Evolutionary conservation across 176 grass and related monocot species (phyloP).

Genomic region (Aegilops umbellulata): DNA sequence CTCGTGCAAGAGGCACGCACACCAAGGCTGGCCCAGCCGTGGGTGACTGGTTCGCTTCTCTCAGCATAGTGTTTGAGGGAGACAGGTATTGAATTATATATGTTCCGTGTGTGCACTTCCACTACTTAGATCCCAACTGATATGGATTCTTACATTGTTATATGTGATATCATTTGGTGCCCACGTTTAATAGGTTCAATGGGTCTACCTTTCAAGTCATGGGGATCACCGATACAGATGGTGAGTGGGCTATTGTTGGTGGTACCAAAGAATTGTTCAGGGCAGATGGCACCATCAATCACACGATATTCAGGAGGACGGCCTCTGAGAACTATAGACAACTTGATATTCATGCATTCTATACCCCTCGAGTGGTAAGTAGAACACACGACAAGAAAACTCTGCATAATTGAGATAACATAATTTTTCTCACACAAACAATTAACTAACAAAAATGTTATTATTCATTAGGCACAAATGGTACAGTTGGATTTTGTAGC

Average conservation of each 20-base stretch:
- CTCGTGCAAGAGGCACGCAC: background rate
- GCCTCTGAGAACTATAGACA: background rate
- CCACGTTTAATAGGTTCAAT: background rate
- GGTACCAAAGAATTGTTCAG: background rate
- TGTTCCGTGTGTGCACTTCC: too few species aligned
- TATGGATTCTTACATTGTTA: too few species aligned
- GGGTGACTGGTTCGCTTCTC: background rate
- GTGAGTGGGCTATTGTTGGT: background rate
- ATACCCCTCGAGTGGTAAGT: background rate
- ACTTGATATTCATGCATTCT: background rate
- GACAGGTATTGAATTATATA: background rate
- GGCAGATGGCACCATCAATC: background rate
- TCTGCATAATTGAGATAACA: too few species aligned
- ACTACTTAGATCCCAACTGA: background rate
- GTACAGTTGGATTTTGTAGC: too few species aligned
- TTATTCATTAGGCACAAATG: too few species aligned
- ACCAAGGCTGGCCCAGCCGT: background rate
- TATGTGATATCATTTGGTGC: background rate
- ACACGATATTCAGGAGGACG: background rate
- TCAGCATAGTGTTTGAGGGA: background rate
- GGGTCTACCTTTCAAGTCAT: background rate
- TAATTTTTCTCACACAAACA: too few species aligned
- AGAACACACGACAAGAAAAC: too few species aligned
- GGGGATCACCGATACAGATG: background rate
- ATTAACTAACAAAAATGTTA: too few species aligned